A percentile compares a stretch with the other conserved stretches of the same genome.
These are phyloP conservation scores for Macrolepiota albuminosa DNA, from an alignment of 768 basidiomycete genomes.

Conservation along the genomic window DNA sequence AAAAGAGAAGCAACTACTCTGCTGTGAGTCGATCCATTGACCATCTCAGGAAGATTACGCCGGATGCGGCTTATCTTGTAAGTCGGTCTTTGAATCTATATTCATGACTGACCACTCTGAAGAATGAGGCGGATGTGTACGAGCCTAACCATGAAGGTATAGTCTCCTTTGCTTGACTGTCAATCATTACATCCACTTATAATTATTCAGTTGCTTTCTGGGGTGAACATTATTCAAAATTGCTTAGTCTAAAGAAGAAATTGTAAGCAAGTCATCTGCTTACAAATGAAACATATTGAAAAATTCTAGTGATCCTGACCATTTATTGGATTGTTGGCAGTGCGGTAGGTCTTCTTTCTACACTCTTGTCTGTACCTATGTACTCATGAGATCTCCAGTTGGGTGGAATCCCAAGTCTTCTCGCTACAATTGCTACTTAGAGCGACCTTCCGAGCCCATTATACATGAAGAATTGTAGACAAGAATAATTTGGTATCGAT, in stretches of 20 bases:
- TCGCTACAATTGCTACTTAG: slow-evolving; percentile 30
- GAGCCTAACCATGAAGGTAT: slow-evolving; percentile 41
- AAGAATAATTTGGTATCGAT: background rate
- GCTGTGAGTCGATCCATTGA: slow-evolving; percentile 33
- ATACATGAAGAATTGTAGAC: slow-evolving; percentile 1
- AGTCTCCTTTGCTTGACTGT: background rate
- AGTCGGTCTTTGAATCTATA: slow-evolving; percentile 10
- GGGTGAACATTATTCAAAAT: slow-evolving; percentile 36
- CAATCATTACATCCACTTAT: background rate
- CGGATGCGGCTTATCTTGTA: slow-evolving; percentile 41
- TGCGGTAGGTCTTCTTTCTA: slow-evolving; percentile 30
- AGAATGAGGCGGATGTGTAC: slow-evolving; percentile 48
- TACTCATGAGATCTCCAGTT: slow-evolving; percentile 17
- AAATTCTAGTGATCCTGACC: slow-evolving; percentile 37
- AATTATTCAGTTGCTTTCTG: slow-evolving; percentile 33
- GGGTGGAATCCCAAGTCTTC: slow-evolving; percentile 30
- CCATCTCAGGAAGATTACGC: slow-evolving; percentile 35
- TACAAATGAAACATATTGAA: background rate
- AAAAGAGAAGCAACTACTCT: slow-evolving; percentile 29
- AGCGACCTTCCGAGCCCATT: background rate
- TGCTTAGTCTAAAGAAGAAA: slow-evolving; percentile 39
- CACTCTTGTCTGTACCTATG: background rate
- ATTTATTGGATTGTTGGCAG: slow-evolving; percentile 46
- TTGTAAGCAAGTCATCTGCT: slow-evolving; percentile 30
- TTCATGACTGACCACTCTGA: background rate